Conservation (phyloP, 169 alveolate species). For the Eimeria necatrix region DNA sequence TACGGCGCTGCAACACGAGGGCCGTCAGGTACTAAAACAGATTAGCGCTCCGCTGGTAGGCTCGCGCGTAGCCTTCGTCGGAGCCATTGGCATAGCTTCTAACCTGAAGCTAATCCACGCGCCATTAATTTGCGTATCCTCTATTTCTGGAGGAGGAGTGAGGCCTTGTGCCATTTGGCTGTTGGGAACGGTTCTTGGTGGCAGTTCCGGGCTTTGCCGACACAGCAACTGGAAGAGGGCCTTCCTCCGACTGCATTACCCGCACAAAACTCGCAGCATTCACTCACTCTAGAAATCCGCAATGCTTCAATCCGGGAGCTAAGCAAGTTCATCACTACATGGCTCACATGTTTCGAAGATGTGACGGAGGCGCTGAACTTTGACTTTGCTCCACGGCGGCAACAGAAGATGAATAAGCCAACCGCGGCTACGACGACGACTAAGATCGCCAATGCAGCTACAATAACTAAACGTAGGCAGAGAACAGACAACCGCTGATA, state of each 20-base stretch:
- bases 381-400: conserved; percentile 13
- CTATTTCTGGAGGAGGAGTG: not conserved
- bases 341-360: not conserved
- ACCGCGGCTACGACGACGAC: not conserved
- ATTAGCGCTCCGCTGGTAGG: not conserved
- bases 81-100: not conserved
- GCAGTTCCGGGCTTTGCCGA: not conserved
- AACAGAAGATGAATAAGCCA: conserved; percentile 50
- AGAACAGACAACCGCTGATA: not conserved
- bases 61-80: not conserved
- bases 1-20: no score
- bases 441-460: not conserved
- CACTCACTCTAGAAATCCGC: no score
- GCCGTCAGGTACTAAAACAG: not conserved
- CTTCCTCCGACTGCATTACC: not conserved
- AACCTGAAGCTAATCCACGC: not conserved
- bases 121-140: conserved; percentile 4
- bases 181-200: not conserved
- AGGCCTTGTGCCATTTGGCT: not conserved
- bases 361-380: not conserved
- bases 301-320: no score
- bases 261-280: not conserved
- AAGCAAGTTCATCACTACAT: not conserved
- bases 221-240: not conserved
- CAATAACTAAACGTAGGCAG: not conserved